Evolutionary conservation across 208 protist species (phyloP).

Genomic region (Wallacemonas sp.): DNA sequence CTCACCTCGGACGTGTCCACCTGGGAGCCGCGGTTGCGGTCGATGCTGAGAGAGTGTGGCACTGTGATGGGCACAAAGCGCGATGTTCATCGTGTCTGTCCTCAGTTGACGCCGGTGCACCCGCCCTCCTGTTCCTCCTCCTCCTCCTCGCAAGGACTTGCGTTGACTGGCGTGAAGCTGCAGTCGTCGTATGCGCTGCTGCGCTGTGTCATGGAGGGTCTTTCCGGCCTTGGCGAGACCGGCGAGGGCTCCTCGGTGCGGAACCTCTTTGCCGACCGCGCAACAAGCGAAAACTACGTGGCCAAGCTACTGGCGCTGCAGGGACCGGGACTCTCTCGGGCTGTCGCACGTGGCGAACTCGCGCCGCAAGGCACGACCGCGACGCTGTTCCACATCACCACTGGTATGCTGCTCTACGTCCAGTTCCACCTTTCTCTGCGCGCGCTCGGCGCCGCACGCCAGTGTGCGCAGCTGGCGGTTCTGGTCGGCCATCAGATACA

Average conservation of each 20-base stretch:
- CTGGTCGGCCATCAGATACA: constrained; percentile 78
- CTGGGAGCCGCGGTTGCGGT: constrained; percentile 24
- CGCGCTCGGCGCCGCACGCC: constrained; percentile 52
- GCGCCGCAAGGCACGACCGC: constrained; percentile 45
- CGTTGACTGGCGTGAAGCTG: not conserved
- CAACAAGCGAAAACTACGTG: constrained; percentile 35
- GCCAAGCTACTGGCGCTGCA: constrained; percentile 37
- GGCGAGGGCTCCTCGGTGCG: not conserved
- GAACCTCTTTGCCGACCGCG: constrained; percentile 14
- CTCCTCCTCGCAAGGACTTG: not conserved
- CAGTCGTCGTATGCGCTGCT: constrained; percentile 6
- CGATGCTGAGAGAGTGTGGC: too few relatives aligned
- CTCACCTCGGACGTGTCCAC: constrained; percentile 26
- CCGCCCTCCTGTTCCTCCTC: too few relatives aligned
- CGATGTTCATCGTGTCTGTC: too few relatives aligned
- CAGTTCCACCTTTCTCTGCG: constrained; percentile 69
- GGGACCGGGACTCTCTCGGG: constrained; percentile 16
- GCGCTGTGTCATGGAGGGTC: constrained; percentile 40
- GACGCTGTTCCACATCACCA: constrained; percentile 72
- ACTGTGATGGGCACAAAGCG: too few relatives aligned
- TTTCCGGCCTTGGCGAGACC: not conserved
- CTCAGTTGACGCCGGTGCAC: too few relatives aligned
- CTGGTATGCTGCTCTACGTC: constrained; percentile 78
- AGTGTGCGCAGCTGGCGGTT: constrained; percentile 67
- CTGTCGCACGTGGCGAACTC: constrained; percentile 23